Evolutionary conservation across 2,329 filamentous ascomycete genomes (phyloP).

Genomic region (Scytalidium lignicola): DNA sequence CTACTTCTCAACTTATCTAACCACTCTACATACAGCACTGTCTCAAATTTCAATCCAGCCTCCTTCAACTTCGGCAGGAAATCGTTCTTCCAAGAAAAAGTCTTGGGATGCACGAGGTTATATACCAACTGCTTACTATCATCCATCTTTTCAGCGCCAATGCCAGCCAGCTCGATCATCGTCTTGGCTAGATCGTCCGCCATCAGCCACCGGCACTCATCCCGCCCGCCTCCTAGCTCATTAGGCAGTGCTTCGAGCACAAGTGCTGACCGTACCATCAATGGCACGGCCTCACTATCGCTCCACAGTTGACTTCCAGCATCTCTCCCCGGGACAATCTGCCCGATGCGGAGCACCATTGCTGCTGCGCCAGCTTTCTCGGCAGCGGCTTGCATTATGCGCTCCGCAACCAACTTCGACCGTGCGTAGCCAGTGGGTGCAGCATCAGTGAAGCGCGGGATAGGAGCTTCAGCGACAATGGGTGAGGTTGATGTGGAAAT

Average conservation of each 20-base stretch:
- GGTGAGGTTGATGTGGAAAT: slow-evolving; percentile 8
- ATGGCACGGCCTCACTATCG: slow-evolving; percentile 43
- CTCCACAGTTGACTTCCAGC: slow-evolving; percentile 41
- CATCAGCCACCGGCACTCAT: slow-evolving; percentile 35
- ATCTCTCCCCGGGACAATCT: slow-evolving; percentile 42
- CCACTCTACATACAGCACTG: slow-evolving; percentile 39
- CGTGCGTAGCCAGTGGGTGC: slow-evolving; percentile 46
- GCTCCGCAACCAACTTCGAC: slow-evolving; percentile 43
- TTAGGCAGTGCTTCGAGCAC: slow-evolving; percentile 39
- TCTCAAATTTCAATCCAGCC: slow-evolving; percentile 39
- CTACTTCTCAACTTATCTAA: slow-evolving; percentile 37
- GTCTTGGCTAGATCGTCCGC: slow-evolving; percentile 39
- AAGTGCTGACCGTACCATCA: slow-evolving; percentile 42
- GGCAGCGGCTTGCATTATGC: slow-evolving; percentile 34
- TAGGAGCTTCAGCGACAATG: slow-evolving; percentile 29
- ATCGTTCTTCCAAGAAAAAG: slow-evolving; percentile 42
- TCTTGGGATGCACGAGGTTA: slow-evolving; percentile 45
- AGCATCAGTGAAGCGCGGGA: slow-evolving; percentile 21
- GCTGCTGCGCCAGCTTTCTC: slow-evolving; percentile 24
- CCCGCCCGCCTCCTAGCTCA: slow-evolving; percentile 30
- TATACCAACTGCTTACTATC: slow-evolving; percentile 32
- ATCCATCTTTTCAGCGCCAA: slow-evolving; percentile 6
- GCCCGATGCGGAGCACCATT: slow-evolving; percentile 42
- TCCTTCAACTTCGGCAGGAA: slow-evolving; percentile 43
- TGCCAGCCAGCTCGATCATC: slow-evolving; percentile 33